phyloP scores from a whole-genome alignment of 495 filamentous ascomycete genomes.

The Xylaria sp. region DNA sequence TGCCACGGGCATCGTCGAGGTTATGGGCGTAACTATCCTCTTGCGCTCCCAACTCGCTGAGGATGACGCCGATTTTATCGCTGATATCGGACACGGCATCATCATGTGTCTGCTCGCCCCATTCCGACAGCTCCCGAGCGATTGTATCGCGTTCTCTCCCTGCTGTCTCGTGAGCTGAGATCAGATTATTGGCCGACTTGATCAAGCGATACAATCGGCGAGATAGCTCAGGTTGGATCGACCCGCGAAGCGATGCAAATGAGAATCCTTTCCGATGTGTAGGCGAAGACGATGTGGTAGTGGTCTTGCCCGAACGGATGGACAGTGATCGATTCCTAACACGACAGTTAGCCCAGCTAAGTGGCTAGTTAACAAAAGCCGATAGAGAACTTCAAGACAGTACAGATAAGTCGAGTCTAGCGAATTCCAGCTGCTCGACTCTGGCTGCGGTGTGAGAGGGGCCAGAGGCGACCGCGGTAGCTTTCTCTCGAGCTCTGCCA shows the following conservation, averaged over 20 bases:
- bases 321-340: conserved; percentile 58
- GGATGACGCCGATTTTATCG: conserved; percentile 91
- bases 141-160: conserved; percentile 81
- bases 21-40: conserved; percentile 87
- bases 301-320: conserved; percentile 61
- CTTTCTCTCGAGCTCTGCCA: conserved; percentile 37
- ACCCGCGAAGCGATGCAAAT: conserved; percentile 80
- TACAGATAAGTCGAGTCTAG: conserved; percentile 41
- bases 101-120: conserved; percentile 90
- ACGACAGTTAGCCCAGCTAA: conserved; percentile 31
- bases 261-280: conserved; percentile 62
- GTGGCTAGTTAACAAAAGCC: background rate
- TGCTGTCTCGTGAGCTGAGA: conserved; percentile 81
- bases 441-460: conserved; percentile 31
- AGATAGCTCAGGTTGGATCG: conserved; percentile 82
- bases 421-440: conserved; percentile 30
- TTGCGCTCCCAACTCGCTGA: conserved; percentile 90
- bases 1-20: conserved; percentile 78
- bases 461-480: conserved; percentile 13
- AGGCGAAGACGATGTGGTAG: conserved; percentile 45
- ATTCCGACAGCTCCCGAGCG: conserved; percentile 91
- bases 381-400: conserved; percentile 25
- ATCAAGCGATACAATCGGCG: conserved; percentile 87
- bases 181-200: conserved; percentile 87
- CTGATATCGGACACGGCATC: conserved; percentile 86